A percentile compares a stretch with the other conserved stretches of the same genome.
These are phyloP conservation scores for Microbotryum saponariae DNA, from an alignment of 1,284 basidiomycete species.

Conservation along the genomic window DNA sequence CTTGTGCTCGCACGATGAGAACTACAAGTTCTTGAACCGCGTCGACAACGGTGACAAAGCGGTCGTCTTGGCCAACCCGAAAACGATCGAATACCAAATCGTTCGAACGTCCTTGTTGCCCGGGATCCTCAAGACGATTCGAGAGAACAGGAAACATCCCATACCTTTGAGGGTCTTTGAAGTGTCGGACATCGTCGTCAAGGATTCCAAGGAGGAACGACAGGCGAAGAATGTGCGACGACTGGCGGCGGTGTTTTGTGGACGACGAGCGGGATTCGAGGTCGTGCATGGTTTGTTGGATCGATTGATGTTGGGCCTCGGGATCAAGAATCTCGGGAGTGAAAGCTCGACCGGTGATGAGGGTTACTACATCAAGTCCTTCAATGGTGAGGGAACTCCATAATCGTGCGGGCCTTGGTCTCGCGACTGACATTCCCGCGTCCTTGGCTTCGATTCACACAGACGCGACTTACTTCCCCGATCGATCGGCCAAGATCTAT, in stretches of 20 bases:
- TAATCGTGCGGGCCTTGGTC: neutral
- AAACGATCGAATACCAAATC: constrained; percentile 95
- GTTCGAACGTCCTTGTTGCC: constrained; percentile 92
- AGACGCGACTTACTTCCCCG: constrained; percentile 91
- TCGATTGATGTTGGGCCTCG: constrained; percentile 87
- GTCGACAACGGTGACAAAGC: constrained; percentile 71
- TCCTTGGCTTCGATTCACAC: constrained; percentile 4
- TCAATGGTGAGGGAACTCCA: constrained; percentile 53
- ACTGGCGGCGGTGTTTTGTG: constrained; percentile 87
- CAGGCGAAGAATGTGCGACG: constrained; percentile 80
- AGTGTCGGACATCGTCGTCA: constrained; percentile 84
- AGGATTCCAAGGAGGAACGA: constrained; percentile 68
- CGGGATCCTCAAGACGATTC: constrained; percentile 89
- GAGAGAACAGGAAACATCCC: constrained; percentile 90
- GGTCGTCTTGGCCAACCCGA: constrained; percentile 90
- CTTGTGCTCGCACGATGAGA: constrained; percentile 97
- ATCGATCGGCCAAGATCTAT: constrained; percentile 82
- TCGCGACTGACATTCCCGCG: neutral
- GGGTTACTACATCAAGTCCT: constrained; percentile 89
- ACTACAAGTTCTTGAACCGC: constrained; percentile 86
- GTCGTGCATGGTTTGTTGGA: constrained; percentile 91
- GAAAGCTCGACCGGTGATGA: constrained; percentile 44
- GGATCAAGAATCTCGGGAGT: constrained; percentile 65
- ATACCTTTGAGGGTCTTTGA: constrained; percentile 93
- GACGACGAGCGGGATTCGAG: constrained; percentile 89